phyloP scores from a whole-genome alignment of 768 basidiomycete species.

The Rhodotorula taiwanensis region DNA sequence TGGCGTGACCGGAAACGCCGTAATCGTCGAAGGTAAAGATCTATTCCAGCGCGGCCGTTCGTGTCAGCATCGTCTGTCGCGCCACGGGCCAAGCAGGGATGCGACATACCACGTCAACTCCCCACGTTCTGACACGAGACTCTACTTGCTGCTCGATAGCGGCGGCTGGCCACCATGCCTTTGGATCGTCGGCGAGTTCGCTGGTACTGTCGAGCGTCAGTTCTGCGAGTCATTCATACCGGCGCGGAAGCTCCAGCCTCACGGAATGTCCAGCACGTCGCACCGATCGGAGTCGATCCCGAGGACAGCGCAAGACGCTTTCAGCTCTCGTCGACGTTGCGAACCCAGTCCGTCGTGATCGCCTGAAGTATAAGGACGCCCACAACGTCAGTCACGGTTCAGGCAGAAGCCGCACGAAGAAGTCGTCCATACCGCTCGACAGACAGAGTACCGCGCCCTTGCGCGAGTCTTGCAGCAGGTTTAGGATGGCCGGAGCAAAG shows the following conservation, averaged over 20 bases:
- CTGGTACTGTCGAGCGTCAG: too few species aligned
- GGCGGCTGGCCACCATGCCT: slow-evolving; percentile 32
- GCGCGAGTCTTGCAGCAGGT: not conserved
- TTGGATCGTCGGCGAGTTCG: slow-evolving; percentile 28
- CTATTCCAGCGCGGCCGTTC: too few species aligned
- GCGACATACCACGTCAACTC: slow-evolving; percentile 39
- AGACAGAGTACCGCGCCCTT: slow-evolving; percentile 31
- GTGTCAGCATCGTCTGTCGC: too few species aligned
- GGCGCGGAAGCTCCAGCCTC: too few species aligned
- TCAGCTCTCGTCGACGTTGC: slow-evolving; percentile 42
- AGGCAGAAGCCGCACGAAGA: not conserved
- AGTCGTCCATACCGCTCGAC: slow-evolving; percentile 29
- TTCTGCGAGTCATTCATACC: too few species aligned
- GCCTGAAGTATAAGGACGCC: too few species aligned
- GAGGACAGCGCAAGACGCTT: slow-evolving; percentile 39
- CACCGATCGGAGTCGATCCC: slow-evolving; percentile 42
- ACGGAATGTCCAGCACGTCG: slow-evolving; percentile 42
- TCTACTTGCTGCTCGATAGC: slow-evolving; percentile 27
- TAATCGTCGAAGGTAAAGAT: slow-evolving; percentile 46
- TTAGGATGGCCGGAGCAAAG: slow-evolving; percentile 37
- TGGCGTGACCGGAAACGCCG: slow-evolving; percentile 47
- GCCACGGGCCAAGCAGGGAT: too few species aligned
- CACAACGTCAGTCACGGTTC: not conserved
- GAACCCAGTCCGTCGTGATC: slow-evolving; percentile 44
- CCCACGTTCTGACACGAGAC: slow-evolving; percentile 27